Evolutionary conservation across 371 early-diverging fungal species (phyloP), one percentile per base, ranked within the genome.

Genomic region (Syncephalastrum sp.): DNA sequence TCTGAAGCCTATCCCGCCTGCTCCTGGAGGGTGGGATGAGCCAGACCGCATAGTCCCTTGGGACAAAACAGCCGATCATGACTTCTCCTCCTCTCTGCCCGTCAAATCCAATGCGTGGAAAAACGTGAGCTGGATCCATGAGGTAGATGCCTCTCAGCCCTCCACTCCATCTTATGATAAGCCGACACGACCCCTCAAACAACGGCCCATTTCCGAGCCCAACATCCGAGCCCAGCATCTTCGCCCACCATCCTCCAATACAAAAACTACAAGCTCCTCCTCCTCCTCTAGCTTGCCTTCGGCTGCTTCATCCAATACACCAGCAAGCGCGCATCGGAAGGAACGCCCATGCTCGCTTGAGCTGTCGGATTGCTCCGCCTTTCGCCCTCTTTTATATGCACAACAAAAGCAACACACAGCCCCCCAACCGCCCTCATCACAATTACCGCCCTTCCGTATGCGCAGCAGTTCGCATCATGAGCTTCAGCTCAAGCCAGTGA

Each of bases 21-120:
- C 53, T 8, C 61, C 63, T 5, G 68, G 68, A 3, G 64, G 58
- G 0, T 68, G 68, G 68, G 62, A 68, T 45, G 54, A 60, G n/a
- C 68, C 68, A 48, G 64, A 63, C 1, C 68, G 68, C n/a, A 56
- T 55, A 0, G 38, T 68, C 4, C 45, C 53, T n/a, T 68, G 68
- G 68, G 63, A 54, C 17, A 44, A 60, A 4, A 60, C 65, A 1
- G 50, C 51, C 19, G 50, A 60, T 4, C 17, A 13, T 24, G 65
- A 65, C 33, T 56, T 49, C 43, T 65, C 65, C 44, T 60, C 61
- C 42, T 65, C 50, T 27, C 16, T 62, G 42, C 17, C 47, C 23
- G 41, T 57, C n/a, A 44, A 43, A 51, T 13, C 44, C 29, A 46
- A 19, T 38, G 54, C 47, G 12, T 48, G 60, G 53, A 53, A 54